Percentiles rank a stretch among this genome's conserved stretches.
phyloP scores from a whole-genome alignment of 441 rosid genomes.

The Codiaeum variegatum region DNA sequence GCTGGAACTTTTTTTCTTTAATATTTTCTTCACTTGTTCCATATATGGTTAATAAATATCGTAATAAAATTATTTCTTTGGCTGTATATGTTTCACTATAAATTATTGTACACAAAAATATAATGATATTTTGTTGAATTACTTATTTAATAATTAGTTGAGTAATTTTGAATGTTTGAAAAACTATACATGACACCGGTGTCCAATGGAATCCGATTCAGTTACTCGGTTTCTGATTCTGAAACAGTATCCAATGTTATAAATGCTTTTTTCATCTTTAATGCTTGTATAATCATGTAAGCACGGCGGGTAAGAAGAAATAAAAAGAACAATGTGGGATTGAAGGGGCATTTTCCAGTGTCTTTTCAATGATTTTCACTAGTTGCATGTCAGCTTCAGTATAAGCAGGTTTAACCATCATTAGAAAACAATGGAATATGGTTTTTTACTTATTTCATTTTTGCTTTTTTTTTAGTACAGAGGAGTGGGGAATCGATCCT shows the following conservation, averaged over 20 bases:
- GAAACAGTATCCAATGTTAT: no score
- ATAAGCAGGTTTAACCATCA: slow-evolving; percentile 12
- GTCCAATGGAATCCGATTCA: no score
- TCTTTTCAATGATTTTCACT: background rate
- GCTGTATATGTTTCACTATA: no score
- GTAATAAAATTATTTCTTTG: background rate
- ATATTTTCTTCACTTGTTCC: background rate
- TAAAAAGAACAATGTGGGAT: background rate
- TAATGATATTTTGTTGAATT: no score
- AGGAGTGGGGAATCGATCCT: no score
- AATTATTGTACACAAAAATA: no score
- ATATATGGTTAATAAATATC: background rate
- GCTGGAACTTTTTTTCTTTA: background rate
- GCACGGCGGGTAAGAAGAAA: background rate
- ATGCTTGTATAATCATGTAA: background rate
- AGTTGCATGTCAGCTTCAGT: background rate
- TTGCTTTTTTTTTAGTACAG: no score
- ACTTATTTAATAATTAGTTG: no score
- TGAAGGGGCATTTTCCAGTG: background rate
- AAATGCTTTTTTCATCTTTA: background rate
- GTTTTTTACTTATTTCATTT: background rate
- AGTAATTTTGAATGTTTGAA: no score
- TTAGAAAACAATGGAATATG: background rate
- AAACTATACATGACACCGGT: no score
- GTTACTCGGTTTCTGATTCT: no score